phyloP scores from a whole-genome alignment of 305 asterid species.

The Nicotiana rustica region DNA sequence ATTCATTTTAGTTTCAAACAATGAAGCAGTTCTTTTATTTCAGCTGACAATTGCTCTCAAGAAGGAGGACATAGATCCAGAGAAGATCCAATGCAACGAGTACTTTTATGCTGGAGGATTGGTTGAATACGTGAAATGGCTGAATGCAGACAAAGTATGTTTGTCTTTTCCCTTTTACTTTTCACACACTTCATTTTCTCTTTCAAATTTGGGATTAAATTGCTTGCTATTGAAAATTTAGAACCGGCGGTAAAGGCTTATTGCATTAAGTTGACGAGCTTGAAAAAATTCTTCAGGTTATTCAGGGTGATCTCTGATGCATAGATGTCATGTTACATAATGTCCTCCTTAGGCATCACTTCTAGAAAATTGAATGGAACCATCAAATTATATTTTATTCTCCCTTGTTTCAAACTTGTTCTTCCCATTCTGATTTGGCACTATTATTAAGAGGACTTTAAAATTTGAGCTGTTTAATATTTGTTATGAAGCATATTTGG shows the following conservation, averaged over 20 bases:
- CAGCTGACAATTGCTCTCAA: constrained; percentile 75
- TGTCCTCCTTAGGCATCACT: background rate
- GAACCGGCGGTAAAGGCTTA: background rate
- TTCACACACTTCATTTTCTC: background rate
- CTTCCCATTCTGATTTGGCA: constrained; percentile 26
- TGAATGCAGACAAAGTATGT: constrained; percentile 90
- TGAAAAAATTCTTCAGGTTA: too few relatives aligned
- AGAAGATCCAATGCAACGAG: constrained; percentile 67
- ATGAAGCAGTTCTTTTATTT: background rate
- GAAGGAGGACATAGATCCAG: constrained; percentile 70
- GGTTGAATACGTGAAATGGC: constrained; percentile 88
- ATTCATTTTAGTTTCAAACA: constrained; percentile 10
- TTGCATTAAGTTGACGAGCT: background rate
- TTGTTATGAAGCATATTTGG: background rate
- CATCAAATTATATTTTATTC: constrained; percentile 19
- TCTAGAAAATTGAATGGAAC: constrained; percentile 19
- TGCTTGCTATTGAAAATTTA: constrained; percentile 2
- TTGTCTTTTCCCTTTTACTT: constrained; percentile 32
- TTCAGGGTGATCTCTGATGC: background rate
- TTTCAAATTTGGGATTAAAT: constrained; percentile 7
- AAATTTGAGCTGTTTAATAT: constrained; percentile 27
- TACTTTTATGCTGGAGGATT: constrained; percentile 95
- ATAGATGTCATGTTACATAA: background rate
- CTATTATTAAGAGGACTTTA: background rate
- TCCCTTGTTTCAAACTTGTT: constrained; percentile 11